These are phyloP conservation scores for Glaciozyma antarctica DNA, from an alignment of 768 basidiomycete species.

Conservation along the genomic window DNA sequence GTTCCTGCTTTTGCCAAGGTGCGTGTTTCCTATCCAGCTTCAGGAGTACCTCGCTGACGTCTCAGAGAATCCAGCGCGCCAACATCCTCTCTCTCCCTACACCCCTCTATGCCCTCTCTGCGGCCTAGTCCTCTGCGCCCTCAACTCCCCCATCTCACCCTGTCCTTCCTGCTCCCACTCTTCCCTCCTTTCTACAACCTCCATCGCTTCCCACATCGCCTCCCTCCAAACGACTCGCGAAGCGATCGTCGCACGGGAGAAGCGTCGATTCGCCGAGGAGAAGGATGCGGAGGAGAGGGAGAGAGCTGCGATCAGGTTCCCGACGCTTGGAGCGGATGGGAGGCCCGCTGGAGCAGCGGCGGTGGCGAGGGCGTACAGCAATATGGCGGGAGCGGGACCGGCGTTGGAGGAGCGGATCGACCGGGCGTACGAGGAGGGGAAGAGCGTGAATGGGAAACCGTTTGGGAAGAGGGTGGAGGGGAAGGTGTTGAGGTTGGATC, in stretches of 20 bases:
- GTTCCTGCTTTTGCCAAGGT: slow-evolving; percentile 25
- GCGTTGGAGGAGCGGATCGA: slow-evolving; percentile 11
- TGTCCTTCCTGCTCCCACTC: slow-evolving; percentile 22
- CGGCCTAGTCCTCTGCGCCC: slow-evolving; percentile 21
- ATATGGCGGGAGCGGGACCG: slow-evolving; percentile 15
- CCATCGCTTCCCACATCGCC: slow-evolving; percentile 1
- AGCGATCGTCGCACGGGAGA: slow-evolving; percentile 4
- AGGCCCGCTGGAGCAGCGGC: background rate
- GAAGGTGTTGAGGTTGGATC: slow-evolving; percentile 19
- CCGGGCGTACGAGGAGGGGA: slow-evolving; percentile 1
- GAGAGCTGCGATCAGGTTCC: slow-evolving; percentile 17
- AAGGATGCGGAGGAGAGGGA: slow-evolving; percentile 7
- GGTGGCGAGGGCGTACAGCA: slow-evolving; percentile 8
- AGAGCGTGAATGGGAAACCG: background rate
- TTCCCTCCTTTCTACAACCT: slow-evolving; percentile 6
- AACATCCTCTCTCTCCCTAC: slow-evolving; percentile 14
- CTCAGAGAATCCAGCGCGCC: slow-evolving; percentile 3
- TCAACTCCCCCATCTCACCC: slow-evolving; percentile 17
- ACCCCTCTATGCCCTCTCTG: slow-evolving; percentile 20
- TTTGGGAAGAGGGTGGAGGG: slow-evolving; percentile 1
- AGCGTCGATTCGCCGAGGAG: background rate
- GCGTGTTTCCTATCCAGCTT: background rate
- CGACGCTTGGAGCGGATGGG: slow-evolving; percentile 6
- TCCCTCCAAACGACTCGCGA: background rate
- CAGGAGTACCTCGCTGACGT: background rate